These are phyloP conservation scores for Candida ascalaphidarum DNA, from an alignment of 805 yeast species.

Conservation along the genomic window DNA sequence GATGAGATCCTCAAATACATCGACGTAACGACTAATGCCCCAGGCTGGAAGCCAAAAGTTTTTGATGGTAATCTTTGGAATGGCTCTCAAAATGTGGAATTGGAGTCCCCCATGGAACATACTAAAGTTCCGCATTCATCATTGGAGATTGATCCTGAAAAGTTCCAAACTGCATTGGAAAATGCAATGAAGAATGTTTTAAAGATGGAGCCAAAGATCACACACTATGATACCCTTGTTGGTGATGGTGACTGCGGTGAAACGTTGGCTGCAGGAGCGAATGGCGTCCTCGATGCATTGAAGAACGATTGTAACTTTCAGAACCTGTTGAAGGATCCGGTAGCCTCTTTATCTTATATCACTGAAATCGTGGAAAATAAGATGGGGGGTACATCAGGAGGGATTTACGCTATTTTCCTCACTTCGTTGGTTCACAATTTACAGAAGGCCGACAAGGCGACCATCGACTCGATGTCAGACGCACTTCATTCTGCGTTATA, in stretches of 20 bases:
- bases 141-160: constrained; percentile 23
- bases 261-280: constrained; percentile 76
- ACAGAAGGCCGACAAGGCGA: constrained; percentile 26
- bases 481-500: constrained; percentile 51
- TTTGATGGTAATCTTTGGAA: constrained; percentile 22
- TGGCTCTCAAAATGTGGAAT: constrained; percentile 12
- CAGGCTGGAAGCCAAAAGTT: constrained; percentile 65
- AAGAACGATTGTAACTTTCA: constrained; percentile 21
- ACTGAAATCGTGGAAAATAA: constrained; percentile 79
- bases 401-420: constrained; percentile 77
- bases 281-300: constrained; percentile 54
- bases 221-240: constrained; percentile 77
- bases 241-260: constrained; percentile 99
- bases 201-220: constrained; percentile 64
- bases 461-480: constrained; percentile 28
- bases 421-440: constrained; percentile 60
- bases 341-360: constrained; percentile 54
- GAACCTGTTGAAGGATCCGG: constrained; percentile 34
- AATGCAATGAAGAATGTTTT: constrained; percentile 27
- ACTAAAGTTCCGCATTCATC: constrained; percentile 16
- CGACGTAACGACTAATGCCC: constrained; percentile 69
- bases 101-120: constrained; percentile 19
- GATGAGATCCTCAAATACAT: constrained; percentile 39
- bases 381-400: constrained; percentile 99
- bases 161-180: constrained; percentile 44